Conservation (phyloP, 768 basidiomycete species). For the Auricularia sp. region DNA sequence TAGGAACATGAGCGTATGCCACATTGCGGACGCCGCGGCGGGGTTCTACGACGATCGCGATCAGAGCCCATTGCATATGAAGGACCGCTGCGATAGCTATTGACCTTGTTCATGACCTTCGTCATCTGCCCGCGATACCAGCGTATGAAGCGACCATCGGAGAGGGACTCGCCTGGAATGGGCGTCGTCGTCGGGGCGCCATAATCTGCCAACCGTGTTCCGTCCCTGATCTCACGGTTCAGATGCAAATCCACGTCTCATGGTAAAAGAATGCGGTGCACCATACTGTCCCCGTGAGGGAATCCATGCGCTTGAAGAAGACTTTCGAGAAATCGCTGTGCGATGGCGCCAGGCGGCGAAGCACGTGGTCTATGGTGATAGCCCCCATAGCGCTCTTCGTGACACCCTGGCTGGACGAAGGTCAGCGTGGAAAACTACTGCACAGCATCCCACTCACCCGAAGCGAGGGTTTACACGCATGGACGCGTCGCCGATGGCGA, state of each 20-base stretch:
- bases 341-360: neutral
- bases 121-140: neutral
- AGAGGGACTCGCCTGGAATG: neutral
- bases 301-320: neutral
- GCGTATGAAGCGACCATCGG: neutral
- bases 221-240: neutral
- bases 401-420: conserved; percentile 12
- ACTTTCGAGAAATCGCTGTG: neutral
- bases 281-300: neutral
- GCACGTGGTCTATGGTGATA: conserved; percentile 12
- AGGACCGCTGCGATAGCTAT: no score
- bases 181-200: neutral
- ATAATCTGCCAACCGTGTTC: neutral
- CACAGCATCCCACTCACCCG: conserved; percentile 7
- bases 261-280: neutral
- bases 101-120: neutral
- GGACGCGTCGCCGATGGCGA: conserved; percentile 27
- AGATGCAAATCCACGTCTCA: no score
- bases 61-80: neutral
- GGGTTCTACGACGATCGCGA: conserved; percentile 10
- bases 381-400: conserved; percentile 15
- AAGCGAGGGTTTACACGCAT: conserved; percentile 19
- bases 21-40: conserved; percentile 9
- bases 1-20: conserved; percentile 8
- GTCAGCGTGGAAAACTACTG: neutral